Evolutionary conservation across 768 basidiomycete genomes (phyloP), one percentile per base, ranked within the genome.

Genomic region (Mycena maculata): DNA sequence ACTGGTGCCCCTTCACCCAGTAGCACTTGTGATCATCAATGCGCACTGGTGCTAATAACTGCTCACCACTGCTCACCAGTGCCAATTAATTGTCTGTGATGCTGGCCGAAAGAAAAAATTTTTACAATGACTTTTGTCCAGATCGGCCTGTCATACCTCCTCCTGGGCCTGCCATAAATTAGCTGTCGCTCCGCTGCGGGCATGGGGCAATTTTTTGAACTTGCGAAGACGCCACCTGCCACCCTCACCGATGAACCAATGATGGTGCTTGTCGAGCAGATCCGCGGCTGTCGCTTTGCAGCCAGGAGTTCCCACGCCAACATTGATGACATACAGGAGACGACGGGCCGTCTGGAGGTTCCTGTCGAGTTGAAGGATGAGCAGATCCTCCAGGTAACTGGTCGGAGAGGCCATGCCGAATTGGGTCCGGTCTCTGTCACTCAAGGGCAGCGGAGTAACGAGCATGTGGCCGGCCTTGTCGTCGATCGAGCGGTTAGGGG

Each of bases 301-400:
- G 41, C 54, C 54, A 56, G 54, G 54, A 41, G 54, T 56, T 56
- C 54, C 27, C 16, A 44, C 38, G 16, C 39, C 54, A 27, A 56
- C 54, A 36, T 58, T 58, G 56, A 58, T 58, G 56, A 47, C n/a
- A 23, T 58, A 58, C 42, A 58, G 56, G 56, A 58, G 56, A 44
- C 56, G 44, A 58, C 56, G 56, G 56, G 56, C 42, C 56, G 56
- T 58, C 56, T 58, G 56, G 42, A 58, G 56, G 56, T 58, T 58
- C 44, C 30, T 58, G 56, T 58, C 44, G 42, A 58, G 56, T 58
- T 58, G 56, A 47, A 33, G 42, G 56, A 58, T 58, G 56, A 58
- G 56, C 44, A 58, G 56, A n/a, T 45, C 44, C 42, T 58, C 42
- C 56, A 58, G 44, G 56, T 58, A 58, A 47, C 44, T 45, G 42